Evolutionary conservation across 2,329 filamentous ascomycete species (phyloP), one percentile per base, ranked within the genome.

Genomic region (Daldinia sp.): DNA sequence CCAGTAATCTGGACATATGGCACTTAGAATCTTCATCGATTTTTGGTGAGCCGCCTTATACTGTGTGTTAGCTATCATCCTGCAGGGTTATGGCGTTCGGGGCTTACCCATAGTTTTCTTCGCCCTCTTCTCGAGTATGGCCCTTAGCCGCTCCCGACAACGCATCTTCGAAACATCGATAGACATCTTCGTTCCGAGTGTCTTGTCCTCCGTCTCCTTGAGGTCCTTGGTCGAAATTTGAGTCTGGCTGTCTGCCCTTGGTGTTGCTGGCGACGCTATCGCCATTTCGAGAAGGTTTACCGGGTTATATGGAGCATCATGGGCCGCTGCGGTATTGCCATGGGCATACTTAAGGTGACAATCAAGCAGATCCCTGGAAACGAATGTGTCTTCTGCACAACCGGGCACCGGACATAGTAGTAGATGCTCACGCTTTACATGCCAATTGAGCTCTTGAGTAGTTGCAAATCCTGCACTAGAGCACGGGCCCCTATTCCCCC

Each of bases 381-480:
- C 70, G 41, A 82, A 82, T 0, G 73, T 69, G n/a, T 72, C 73
- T 56, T 83, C 80, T 37, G 75, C 73, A 61, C 82, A 84, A 0
- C 78, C 80, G 0, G 75, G 70, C 0, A 78, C 76, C 0, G 82
- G 82, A 33, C 82, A 84, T 28, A 81, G 72, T 30, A 84, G 76
- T 10, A 84, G 75, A 65, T 84, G 82, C 53, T 83, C 79, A 20
- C 75, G 74, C 62, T 84, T 82, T 42, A 84, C 81, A 64, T 84
- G 82, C 74, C 82, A 80, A 15, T 79, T 76, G 35, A 84, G 77
- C 7, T 78, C 81, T 37, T 79, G 78, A 13, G 75, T 76, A 1
- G 80, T 79, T 2, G 76, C 71, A 60, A 83, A 84, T 51, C 77
- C 77, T 0, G 75, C 69, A 6, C 78, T 76, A 1, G 73, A 65